These are phyloP conservation scores for Xylaria sp. DNA, from an alignment of 2,329 filamentous ascomycete genomes.

Conservation along the genomic window DNA sequence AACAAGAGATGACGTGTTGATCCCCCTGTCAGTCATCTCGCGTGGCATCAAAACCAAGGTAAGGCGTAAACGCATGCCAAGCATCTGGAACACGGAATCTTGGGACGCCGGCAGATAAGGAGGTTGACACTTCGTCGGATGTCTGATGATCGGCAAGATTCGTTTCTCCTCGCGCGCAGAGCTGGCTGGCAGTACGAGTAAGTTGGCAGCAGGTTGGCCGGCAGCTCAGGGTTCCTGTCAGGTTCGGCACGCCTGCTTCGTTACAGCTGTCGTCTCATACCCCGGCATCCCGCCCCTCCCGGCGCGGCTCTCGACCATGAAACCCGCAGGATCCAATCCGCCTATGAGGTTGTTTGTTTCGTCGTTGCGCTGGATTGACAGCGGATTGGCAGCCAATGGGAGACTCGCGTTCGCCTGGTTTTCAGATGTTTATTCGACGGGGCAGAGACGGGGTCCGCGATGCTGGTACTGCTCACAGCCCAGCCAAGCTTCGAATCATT, in stretches of 20 bases:
- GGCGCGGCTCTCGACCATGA: conserved; percentile 33
- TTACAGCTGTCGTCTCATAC: conserved; percentile 49
- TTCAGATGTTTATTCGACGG: conserved; percentile 20
- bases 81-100: conserved; percentile 36
- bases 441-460: conserved; percentile 11
- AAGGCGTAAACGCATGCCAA: conserved; percentile 23
- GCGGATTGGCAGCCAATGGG: conserved; percentile 34
- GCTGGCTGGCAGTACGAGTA: not conserved
- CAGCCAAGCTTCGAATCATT: conserved; percentile 22
- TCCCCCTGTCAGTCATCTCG: conserved; percentile 8
- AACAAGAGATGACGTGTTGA: conserved; percentile 3
- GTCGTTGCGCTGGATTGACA: not conserved
- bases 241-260: not conserved
- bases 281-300: conserved; percentile 42
- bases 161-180: conserved; percentile 21
- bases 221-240: not conserved
- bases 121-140: conserved; percentile 7
- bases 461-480: conserved; percentile 25
- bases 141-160: conserved; percentile 12
- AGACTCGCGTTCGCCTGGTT: conserved; percentile 1
- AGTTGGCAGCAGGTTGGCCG: not conserved
- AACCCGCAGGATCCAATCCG: conserved; percentile 36
- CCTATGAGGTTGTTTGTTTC: conserved; percentile 39
- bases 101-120: conserved; percentile 23
- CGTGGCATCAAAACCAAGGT: conserved; percentile 20